Base-by-base conservation (phyloP, 2,329 filamentous ascomycete genomes). In the Coniochaeta sp. region DNA sequence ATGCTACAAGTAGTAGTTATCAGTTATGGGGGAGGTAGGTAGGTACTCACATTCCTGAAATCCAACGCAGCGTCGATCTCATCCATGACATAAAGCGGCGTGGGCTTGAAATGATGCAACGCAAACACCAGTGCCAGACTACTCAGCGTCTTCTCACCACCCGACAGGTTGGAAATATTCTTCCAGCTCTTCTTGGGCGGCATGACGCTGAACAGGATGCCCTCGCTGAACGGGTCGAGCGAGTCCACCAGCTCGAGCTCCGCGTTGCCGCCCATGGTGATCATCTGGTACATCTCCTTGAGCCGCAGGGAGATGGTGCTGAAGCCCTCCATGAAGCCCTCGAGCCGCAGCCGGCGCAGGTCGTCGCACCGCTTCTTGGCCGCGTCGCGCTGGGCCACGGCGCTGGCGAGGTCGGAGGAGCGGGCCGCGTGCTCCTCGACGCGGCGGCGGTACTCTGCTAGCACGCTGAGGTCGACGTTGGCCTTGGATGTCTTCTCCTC, bases 271-370 rank as follows among this genome's bases (percentile, higher is more conserved):
- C 94, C 94, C 91, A 99, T 97, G 20, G 94, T 99, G 67, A 99
- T 99, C 91, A 99, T 96, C 67, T 99, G 94, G 72, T 99, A 99
- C 94, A 99, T 99, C 65, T 99, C 94, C 75, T 99, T 99, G 45
- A 99, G 78, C 1, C 92, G 87, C 22, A 96, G 77, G 1, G 92
- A 97, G 68, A 99, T 99, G 56, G 83, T 87, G 63, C 86, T 87
- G 74, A 99, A 97, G 33, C 95, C 94, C 65, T 95, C 90, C 91
- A 97, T 97, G 79, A 99, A 99, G 31, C 94, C 92, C 61, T 96
- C 92, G 7, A 97, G 77, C 27, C 94, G 89, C 48, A 96, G 77
- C 13, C 90, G 87, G 12, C 94, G 88, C 50, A 99, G 83, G 58
- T 96, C 91, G 63, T 97, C 92, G 60, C 91, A 91, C 8, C 91